Percentiles rank a stretch among this genome's conserved stretches.
These are phyloP conservation scores for Xylaria palmicola DNA, from an alignment of 495 filamentous ascomycete species.

Conservation along the genomic window DNA sequence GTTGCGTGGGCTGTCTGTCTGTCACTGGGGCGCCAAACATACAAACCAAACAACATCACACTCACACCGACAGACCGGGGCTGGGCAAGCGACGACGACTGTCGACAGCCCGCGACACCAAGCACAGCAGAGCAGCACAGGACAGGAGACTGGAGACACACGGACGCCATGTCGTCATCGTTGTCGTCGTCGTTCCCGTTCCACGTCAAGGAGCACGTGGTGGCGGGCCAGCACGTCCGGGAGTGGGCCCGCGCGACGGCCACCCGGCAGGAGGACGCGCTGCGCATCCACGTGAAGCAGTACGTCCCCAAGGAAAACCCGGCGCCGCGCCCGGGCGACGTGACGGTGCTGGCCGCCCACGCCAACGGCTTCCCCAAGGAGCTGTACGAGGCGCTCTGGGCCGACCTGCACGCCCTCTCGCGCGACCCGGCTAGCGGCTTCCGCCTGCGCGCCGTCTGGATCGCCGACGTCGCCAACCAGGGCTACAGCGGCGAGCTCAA, in stretches of 20 bases:
- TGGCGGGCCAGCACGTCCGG: conserved; percentile 68
- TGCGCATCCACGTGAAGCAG: conserved; percentile 76
- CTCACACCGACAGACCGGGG: background rate
- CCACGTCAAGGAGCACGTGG: conserved; percentile 55
- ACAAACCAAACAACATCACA: background rate
- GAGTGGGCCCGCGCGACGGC: conserved; percentile 68
- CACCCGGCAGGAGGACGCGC: conserved; percentile 58
- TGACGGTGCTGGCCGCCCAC: conserved; percentile 81
- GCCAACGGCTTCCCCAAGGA: conserved; percentile 95
- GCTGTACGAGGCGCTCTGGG: conserved; percentile 87
- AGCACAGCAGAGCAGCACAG: background rate
- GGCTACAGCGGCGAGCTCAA: conserved; percentile 75
- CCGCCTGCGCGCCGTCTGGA: conserved; percentile 78
- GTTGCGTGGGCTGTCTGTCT: no score
- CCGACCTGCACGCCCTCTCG: conserved; percentile 61
- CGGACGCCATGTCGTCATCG: conserved; percentile 11
- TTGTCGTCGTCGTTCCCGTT: conserved; percentile 23
- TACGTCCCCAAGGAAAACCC: conserved; percentile 72
- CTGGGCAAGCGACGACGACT: background rate
- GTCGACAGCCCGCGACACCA: no score
- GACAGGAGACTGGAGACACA: no score
- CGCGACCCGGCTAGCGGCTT: conserved; percentile 49
- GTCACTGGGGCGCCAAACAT: no score
- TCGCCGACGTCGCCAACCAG: conserved; percentile 77
- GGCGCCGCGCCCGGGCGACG: conserved; percentile 63